phyloP scores from a whole-genome alignment of 495 filamentous ascomycete genomes.

The Lophiotrema nucula region DNA sequence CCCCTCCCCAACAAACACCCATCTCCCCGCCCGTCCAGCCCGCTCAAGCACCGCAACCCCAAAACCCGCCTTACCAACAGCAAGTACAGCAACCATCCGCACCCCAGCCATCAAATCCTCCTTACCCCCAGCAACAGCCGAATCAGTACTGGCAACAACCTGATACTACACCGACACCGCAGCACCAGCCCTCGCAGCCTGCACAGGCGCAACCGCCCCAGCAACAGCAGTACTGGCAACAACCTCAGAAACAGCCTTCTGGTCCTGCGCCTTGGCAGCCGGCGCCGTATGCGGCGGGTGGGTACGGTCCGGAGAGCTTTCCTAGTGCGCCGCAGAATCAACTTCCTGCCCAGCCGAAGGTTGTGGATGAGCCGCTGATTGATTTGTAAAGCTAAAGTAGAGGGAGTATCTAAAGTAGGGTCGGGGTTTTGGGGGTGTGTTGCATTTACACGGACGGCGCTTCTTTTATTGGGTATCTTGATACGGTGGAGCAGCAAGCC shows the following conservation, averaged over 20 bases:
- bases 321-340: constrained; percentile 64
- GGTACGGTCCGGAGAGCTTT: constrained; percentile 63
- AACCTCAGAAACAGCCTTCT: constrained; percentile 48
- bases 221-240: constrained; percentile 31
- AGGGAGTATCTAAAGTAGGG: neutral
- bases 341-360: constrained; percentile 49
- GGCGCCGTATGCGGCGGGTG: constrained; percentile 31
- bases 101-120: constrained; percentile 10
- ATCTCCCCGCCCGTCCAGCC: constrained; percentile 26
- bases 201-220: constrained; percentile 28
- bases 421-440: neutral
- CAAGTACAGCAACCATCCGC: constrained; percentile 18
- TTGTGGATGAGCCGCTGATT: constrained; percentile 86
- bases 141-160: constrained; percentile 40
- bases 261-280: constrained; percentile 43
- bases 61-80: constrained; percentile 22
- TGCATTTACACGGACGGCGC: no score
- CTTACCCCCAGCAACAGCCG: constrained; percentile 31
- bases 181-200: constrained; percentile 23
- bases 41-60: constrained; percentile 1
- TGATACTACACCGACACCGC: constrained; percentile 38
- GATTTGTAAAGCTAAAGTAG: constrained; percentile 55
- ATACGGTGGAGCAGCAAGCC: no score
- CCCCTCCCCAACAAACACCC: constrained; percentile 31
- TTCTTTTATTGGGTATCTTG: no score